phyloP scores from a whole-genome alignment of 2,329 filamentous ascomycete species.

The Nemania diffusa region DNA sequence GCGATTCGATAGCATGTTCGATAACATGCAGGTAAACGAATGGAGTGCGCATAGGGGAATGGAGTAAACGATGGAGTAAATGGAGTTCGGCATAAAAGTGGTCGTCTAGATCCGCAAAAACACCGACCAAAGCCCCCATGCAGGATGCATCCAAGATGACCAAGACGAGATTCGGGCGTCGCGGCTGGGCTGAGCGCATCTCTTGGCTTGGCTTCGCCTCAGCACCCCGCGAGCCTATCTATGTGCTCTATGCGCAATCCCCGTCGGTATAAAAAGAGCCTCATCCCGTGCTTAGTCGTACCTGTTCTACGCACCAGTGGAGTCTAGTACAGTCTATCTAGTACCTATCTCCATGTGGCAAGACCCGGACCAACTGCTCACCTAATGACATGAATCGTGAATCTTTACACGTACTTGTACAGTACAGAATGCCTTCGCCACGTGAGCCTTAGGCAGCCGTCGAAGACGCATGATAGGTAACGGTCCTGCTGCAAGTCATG shows the following conservation, averaged over 20 bases:
- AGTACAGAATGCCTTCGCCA: no score
- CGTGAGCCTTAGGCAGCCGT: conserved; percentile 17
- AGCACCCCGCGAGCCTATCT: neutral
- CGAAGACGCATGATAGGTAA: conserved; percentile 14
- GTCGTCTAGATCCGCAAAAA: neutral
- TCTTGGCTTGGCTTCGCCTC: conserved; percentile 6
- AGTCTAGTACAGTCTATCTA: neutral
- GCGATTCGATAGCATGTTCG: neutral
- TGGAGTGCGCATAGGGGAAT: neutral
- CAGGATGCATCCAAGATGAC: no score
- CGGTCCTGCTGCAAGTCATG: conserved; percentile 30
- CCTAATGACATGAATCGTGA: neutral
- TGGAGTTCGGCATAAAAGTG: neutral
- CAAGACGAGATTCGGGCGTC: conserved; percentile 1
- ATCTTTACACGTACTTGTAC: neutral
- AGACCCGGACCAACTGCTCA: neutral
- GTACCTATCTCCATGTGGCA: neutral
- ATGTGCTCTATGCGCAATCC: neutral
- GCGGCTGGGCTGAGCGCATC: neutral
- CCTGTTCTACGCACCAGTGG: neutral
- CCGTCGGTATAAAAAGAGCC: neutral
- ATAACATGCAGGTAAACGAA: neutral
- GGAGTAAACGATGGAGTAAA: neutral
- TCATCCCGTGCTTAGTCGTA: neutral
- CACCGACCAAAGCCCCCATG: neutral